These are phyloP conservation scores for Bretziella fagacearum DNA, from an alignment of 2,329 filamentous ascomycete species.

Conservation along the genomic window DNA sequence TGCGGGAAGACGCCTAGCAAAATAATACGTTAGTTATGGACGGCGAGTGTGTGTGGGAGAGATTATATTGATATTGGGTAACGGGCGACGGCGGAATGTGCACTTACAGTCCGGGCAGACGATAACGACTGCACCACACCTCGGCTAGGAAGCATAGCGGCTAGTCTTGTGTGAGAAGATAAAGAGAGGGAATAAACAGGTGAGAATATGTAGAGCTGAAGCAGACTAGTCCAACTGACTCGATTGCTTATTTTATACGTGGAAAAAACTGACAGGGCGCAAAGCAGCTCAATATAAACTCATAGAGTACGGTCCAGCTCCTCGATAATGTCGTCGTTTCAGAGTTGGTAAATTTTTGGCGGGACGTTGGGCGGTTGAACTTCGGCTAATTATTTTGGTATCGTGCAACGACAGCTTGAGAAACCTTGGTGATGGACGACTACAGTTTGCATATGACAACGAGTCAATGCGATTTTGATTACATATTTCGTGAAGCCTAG, in stretches of 20 bases:
- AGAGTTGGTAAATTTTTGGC: conserved; percentile 16
- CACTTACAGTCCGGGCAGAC: conserved; percentile 22
- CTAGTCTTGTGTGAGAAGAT: conserved; percentile 9
- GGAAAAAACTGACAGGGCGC: conserved; percentile 14
- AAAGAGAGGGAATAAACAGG: neutral
- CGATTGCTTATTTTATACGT: neutral
- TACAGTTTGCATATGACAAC: too few species aligned
- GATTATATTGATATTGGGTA: too few species aligned
- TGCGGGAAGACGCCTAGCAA: conserved; percentile 6
- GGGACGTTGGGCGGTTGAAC: conserved; percentile 13
- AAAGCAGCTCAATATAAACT: conserved; percentile 16
- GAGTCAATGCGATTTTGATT: too few species aligned
- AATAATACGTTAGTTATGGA: neutral
- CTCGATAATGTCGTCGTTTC: conserved; percentile 4
- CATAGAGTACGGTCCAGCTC: neutral
- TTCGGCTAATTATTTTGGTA: conserved; percentile 14
- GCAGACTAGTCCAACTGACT: neutral
- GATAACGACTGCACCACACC: conserved; percentile 26
- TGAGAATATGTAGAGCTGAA: neutral
- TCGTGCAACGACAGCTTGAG: too few species aligned
- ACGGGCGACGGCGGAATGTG: too few species aligned
- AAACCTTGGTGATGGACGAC: too few species aligned
- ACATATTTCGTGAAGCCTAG: too few species aligned
- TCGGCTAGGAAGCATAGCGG: conserved; percentile 30
- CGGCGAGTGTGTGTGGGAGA: neutral